Percentiles rank a stretch among this genome's conserved stretches.
Evolutionary conservation across 108 stramenopile genomes (phyloP).

Genomic region (Pseudonitzschia multiseries): DNA sequence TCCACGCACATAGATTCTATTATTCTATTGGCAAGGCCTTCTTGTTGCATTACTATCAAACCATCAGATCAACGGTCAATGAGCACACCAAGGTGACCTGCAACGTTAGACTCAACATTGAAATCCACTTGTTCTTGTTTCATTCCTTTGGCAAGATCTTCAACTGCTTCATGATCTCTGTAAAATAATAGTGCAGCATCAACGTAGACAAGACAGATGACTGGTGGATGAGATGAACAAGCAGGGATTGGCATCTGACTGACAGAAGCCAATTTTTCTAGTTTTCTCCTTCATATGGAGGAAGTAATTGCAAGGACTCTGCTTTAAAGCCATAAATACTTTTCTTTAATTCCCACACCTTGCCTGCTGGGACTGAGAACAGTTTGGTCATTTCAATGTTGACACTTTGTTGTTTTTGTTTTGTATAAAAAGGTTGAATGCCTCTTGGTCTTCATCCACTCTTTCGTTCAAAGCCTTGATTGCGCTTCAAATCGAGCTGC

Average conservation of each 20-base stretch:
- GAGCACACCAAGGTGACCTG: too few relatives aligned
- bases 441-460: constrained; percentile 5
- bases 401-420: too few relatives aligned
- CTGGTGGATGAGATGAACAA: constrained; percentile 39
- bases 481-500: too few relatives aligned
- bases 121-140: too few relatives aligned
- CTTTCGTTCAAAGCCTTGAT: too few relatives aligned
- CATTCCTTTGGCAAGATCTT: too few relatives aligned
- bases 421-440: background rate
- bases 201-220: constrained; percentile 51
- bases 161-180: background rate
- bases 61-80: too few relatives aligned
- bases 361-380: constrained; percentile 28
- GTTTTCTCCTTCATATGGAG: constrained; percentile 5
- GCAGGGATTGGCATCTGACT: constrained; percentile 41
- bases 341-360: constrained; percentile 36
- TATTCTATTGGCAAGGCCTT: too few relatives aligned
- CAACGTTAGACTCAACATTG: too few relatives aligned
- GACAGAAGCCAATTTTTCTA: constrained; percentile 12
- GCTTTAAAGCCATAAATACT: constrained; percentile 30
- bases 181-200: constrained; percentile 25
- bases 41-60: too few relatives aligned
- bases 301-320: constrained; percentile 32
- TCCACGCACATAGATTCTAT: too few relatives aligned
- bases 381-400: constrained; percentile 53